A percentile compares a stretch with the other conserved stretches of the same genome.
These are phyloP conservation scores for Cryptococcus sp. DNA, from an alignment of 1,284 basidiomycete species.

Conservation along the genomic window DNA sequence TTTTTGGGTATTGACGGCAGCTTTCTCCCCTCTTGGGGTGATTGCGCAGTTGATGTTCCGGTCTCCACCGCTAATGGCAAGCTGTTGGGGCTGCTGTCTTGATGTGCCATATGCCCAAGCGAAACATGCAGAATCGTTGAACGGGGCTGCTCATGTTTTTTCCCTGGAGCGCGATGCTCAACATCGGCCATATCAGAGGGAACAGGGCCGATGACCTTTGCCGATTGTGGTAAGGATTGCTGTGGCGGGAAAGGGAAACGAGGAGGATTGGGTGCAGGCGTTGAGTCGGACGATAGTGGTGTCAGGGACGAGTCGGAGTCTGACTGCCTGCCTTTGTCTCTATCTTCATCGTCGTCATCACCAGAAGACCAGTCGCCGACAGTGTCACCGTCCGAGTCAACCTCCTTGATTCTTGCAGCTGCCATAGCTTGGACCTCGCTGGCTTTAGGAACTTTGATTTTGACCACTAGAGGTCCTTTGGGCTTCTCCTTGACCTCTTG, in stretches of 20 bases:
- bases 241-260: conserved; percentile 17
- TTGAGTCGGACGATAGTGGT: conserved; percentile 9
- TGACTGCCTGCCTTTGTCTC: neutral
- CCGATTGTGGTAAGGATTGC: conserved; percentile 2
- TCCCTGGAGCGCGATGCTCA: neutral
- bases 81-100: neutral
- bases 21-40: neutral
- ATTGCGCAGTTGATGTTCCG: neutral
- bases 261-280: conserved; percentile 4
- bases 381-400: conserved; percentile 47
- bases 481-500: neutral
- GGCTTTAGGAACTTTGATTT: conserved; percentile 19
- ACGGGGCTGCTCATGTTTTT: too few species aligned
- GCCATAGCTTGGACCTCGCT: neutral
- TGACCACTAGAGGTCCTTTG: conserved; percentile 13
- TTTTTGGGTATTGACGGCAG: neutral
- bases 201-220: neutral
- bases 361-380: conserved; percentile 36
- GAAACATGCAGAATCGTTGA: neutral
- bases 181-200: neutral
- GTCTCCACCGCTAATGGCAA: neutral
- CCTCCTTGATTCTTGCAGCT: conserved; percentile 23
- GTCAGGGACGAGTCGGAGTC: conserved; percentile 5
- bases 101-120: neutral
- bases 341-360: conserved; percentile 10